Evolutionary conservation across 2,329 filamentous ascomycete species (phyloP).

Genomic region (Chaetomium sp.): DNA sequence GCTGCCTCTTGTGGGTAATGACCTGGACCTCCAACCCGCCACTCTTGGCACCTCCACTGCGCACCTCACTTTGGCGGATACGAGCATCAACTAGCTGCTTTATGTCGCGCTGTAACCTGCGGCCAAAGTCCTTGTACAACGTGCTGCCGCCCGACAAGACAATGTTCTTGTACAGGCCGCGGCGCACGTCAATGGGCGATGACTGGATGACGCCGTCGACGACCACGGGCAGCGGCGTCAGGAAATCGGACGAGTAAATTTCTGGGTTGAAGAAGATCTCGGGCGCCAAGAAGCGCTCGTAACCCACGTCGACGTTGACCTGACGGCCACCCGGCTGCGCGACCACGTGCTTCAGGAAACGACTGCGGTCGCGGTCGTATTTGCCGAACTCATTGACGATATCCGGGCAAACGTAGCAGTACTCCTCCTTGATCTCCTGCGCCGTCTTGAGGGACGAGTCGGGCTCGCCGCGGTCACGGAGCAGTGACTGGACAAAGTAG

Average conservation of each 20-base stretch:
- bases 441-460: constrained; percentile 97
- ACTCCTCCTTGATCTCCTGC: constrained; percentile 97
- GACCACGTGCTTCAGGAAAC: constrained; percentile 86
- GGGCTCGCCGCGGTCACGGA: constrained; percentile 91
- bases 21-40: constrained; percentile 95
- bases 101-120: constrained; percentile 93
- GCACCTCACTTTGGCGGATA: constrained; percentile 84
- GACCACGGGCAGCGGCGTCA: constrained; percentile 88
- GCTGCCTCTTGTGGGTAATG: constrained; percentile 93
- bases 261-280: constrained; percentile 99
- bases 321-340: constrained; percentile 78
- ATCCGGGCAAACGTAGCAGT: constrained; percentile 96
- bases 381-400: constrained; percentile 97
- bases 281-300: constrained; percentile 94
- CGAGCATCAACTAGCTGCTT: constrained; percentile 90
- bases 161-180: constrained; percentile 99
- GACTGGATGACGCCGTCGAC: constrained; percentile 97
- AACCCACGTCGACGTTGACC: constrained; percentile 85
- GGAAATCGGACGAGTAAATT: constrained; percentile 97
- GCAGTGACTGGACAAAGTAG: constrained; percentile 94
- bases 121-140: constrained; percentile 96
- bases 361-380: constrained; percentile 86
- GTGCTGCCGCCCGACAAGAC: constrained; percentile 95
- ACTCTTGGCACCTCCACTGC: constrained; percentile 85
- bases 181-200: constrained; percentile 92